phyloP scores from a whole-genome alignment of 805 yeast species.

The Yarrowia porcina region DNA sequence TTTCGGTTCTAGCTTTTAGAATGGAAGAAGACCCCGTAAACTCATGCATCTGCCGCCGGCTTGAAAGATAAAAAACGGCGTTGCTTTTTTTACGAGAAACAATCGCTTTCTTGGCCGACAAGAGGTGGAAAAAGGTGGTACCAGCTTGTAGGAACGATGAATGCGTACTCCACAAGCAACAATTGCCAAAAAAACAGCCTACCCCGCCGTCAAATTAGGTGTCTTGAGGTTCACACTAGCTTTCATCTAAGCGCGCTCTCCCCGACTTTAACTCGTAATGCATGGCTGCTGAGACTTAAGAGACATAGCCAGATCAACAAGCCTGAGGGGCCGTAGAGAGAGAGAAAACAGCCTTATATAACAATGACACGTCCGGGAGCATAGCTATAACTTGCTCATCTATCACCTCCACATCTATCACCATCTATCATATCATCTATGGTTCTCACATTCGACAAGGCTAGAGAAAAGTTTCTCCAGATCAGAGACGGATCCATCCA shows the following conservation, averaged over 20 bases:
- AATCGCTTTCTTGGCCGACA: no score
- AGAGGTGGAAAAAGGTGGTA: neutral
- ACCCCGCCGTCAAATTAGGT: neutral
- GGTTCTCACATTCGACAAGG: slow-evolving; percentile 4
- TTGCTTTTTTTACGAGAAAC: no score
- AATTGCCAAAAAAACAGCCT: neutral
- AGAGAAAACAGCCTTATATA: neutral
- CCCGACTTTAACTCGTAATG: neutral
- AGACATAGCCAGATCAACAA: neutral
- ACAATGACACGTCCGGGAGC: neutral
- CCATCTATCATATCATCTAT: no score
- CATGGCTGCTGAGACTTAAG: slow-evolving; percentile 7
- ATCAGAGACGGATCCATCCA: slow-evolving; percentile 29
- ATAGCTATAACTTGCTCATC: neutral
- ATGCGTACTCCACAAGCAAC: neutral
- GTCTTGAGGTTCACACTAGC: neutral
- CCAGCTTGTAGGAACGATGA: no score
- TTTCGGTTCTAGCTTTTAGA: neutral
- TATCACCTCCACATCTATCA: neutral
- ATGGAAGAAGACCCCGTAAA: neutral
- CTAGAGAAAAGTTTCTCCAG: slow-evolving; percentile 5
- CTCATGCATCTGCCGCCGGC: no score
- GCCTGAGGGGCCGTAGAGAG: neutral
- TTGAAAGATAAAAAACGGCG: no score
- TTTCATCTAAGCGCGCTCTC: slow-evolving; percentile 8